phyloP scores from a whole-genome alignment of 2,329 filamentous ascomycete species.

The Plenodomus biglobosus region DNA sequence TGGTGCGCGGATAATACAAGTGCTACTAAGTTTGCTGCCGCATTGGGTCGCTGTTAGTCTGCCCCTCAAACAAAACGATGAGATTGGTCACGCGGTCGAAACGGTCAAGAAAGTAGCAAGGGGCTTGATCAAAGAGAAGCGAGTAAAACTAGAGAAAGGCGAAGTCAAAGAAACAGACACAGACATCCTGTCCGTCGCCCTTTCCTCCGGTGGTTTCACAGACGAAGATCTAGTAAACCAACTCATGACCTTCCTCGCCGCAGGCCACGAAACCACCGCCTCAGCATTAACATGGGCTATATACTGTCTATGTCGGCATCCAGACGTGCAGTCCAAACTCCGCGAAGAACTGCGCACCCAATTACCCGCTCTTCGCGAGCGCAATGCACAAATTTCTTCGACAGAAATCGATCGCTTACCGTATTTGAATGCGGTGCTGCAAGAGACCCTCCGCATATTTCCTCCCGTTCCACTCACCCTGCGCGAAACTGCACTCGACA shows the following conservation, averaged over 20 bases:
- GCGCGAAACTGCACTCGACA: slow-evolving; percentile 65
- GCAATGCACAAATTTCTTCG: slow-evolving; percentile 50
- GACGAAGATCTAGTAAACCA: slow-evolving; percentile 84
- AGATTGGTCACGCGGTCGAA: slow-evolving; percentile 39
- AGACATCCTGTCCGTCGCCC: slow-evolving; percentile 80
- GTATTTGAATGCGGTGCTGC: slow-evolving; percentile 75
- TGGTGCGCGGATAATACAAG: slow-evolving; percentile 57
- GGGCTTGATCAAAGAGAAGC: slow-evolving; percentile 71
- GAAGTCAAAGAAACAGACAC: slow-evolving; percentile 47
- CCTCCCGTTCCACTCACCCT: slow-evolving; percentile 71
- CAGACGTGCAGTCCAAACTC: slow-evolving; percentile 51
- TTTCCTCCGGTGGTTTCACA: slow-evolving; percentile 72
- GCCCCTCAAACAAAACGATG: slow-evolving; percentile 68
- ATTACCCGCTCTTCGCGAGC: slow-evolving; percentile 48
- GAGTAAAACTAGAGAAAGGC: slow-evolving; percentile 54
- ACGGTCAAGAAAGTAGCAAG: slow-evolving; percentile 62
- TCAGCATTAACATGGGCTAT: slow-evolving; percentile 57
- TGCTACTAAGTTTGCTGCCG: slow-evolving; percentile 66
- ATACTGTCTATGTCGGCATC: slow-evolving; percentile 56
- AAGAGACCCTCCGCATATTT: slow-evolving; percentile 73
- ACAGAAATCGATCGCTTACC: slow-evolving; percentile 70
- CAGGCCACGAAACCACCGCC: slow-evolving; percentile 62
- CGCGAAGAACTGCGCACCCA: slow-evolving; percentile 54
- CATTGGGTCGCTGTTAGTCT: slow-evolving; percentile 62
- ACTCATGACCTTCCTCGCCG: slow-evolving; percentile 86